Evolutionary conservation across 177 flowering plant species (phyloP).

Genomic region (Vitis hybrid): DNA sequence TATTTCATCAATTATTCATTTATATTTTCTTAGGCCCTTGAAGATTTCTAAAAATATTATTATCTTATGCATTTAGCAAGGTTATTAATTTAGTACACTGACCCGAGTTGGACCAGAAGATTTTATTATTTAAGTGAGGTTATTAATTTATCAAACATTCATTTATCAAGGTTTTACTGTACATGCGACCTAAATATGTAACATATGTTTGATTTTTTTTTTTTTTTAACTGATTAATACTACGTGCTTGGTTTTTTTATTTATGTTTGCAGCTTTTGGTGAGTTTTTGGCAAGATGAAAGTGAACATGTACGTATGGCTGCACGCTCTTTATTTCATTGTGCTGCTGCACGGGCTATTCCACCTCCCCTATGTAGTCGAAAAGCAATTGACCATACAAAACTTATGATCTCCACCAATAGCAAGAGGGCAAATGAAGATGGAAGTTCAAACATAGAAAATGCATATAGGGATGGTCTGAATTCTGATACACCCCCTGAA

Average conservation of each 20-base stretch:
- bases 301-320: conserved; percentile 95
- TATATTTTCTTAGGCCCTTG: no score
- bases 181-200: background rate
- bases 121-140: no score
- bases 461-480: conserved; percentile 13
- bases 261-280: conserved; percentile 71
- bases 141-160: no score
- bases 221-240: background rate
- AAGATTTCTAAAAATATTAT: no score
- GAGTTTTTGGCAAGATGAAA: conserved; percentile 95
- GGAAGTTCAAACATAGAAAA: conserved; percentile 13
- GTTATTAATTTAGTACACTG: no score
- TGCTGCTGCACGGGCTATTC: conserved; percentile 95
- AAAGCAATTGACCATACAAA: conserved; percentile 34
- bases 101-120: no score
- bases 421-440: conserved; percentile 18
- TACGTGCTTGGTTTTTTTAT: background rate
- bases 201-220: background rate
- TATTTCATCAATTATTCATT: no score
- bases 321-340: conserved; percentile 97
- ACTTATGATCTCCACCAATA: conserved; percentile 22
- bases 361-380: conserved; percentile 51
- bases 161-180: no score
- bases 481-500: conserved; percentile 23
- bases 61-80: no score